Evolutionary conservation across 202 grass and related monocot species (phyloP), one percentile per base, ranked within the genome.

Genomic region (Digitaria exilis): DNA sequence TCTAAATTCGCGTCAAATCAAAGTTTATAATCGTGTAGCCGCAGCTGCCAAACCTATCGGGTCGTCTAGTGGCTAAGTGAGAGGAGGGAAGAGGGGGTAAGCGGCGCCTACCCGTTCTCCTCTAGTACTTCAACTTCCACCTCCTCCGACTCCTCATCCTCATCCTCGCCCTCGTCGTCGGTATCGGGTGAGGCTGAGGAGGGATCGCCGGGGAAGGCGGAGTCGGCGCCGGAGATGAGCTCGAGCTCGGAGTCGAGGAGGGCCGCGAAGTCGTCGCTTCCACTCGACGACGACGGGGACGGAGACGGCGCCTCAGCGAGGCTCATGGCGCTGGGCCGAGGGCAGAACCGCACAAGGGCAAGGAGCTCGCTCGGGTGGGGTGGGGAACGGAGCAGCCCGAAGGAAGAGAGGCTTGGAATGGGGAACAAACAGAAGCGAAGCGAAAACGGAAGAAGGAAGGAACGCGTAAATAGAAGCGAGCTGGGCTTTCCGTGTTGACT

Each of bases 221-320:
- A 83, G 62, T 89, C 78, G 1, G 74, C 85, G 25, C 74, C 85
- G 29, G 84, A 86, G 80, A 69, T 65, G 12, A 83, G 70, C 26
- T 94, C 92, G 74, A 94, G 87, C 84, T 94, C 92, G 6, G 81
- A 66, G 13, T 87, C 89, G 50, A 94, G 89, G 51, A 91, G 71
- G 5, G 82, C 74, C 9, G 92, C 82, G 71, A 91, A 85, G 74
- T 90, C 89, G 18, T 90, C 92, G 79, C 85, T 85, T 25, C 82
- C 83, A 71, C 87, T 94, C 22, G 79, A 89, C 21, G 89, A 94
- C 6, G 74, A 91, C 57, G 71, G 73, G 1, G 92, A 85, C 24
- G 84, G 78, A 37, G 89, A 84, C 62, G 86, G 87, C 6, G 87
- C 89, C 77, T 94, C 89, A 1, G 87, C 87, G 29, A 94, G 77